Conservation (phyloP, 2,329 filamentous ascomycete species). For the Hypoxylon sp. region DNA sequence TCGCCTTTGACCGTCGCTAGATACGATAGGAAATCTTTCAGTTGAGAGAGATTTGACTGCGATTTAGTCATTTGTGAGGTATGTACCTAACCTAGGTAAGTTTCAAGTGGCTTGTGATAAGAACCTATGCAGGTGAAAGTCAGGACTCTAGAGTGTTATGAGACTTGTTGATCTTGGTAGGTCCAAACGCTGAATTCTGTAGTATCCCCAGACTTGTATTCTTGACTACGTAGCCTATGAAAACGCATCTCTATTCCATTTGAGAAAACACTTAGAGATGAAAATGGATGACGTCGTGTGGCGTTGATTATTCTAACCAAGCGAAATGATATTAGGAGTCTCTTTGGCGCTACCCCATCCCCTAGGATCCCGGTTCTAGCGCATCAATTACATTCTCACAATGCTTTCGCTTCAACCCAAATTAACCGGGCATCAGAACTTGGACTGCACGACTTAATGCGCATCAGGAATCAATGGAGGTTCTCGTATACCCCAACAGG, state of each 20-base stretch:
- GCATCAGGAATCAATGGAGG: too few species aligned
- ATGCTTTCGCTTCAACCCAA: too few species aligned
- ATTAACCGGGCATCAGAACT: too few species aligned
- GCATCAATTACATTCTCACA: too few species aligned
- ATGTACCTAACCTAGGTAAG: not conserved
- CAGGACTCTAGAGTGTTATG: not conserved
- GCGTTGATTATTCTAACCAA: not conserved
- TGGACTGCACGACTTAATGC: too few species aligned
- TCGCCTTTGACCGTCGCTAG: constrained; percentile 70
- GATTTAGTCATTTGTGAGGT: constrained; percentile 37
- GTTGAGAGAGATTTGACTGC: constrained; percentile 50
- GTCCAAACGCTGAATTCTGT: not conserved
- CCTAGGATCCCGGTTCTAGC: not conserved
- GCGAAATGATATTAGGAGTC: not conserved
- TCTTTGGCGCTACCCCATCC: not conserved
- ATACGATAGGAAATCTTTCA: constrained; percentile 58
- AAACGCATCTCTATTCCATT: not conserved
- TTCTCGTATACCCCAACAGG: too few species aligned
- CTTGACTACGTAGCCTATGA: not conserved
- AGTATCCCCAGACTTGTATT: not conserved
- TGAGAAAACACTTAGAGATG: not conserved
- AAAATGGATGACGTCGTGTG: constrained; percentile 16
- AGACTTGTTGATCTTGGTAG: not conserved
- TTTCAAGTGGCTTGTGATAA: not conserved
- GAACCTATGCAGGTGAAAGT: not conserved